Conservation (phyloP, 331 rosid genomes). For the Acacia concinna region DNA sequence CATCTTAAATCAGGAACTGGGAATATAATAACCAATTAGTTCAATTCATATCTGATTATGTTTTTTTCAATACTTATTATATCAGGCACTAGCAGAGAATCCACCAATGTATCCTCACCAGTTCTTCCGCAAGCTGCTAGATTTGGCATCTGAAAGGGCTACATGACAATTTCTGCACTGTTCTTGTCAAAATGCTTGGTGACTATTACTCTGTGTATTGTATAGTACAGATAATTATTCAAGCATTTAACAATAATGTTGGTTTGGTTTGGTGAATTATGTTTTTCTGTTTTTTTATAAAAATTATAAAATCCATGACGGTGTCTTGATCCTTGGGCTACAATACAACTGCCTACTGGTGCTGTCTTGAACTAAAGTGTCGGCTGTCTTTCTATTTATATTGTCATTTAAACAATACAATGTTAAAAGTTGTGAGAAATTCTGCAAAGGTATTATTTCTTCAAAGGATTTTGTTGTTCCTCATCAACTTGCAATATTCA, state of each 20-base stretch:
- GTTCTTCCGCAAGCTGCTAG: constrained; percentile 86
- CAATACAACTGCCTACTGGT: neutral
- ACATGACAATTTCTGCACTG: constrained; percentile 19
- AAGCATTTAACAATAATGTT: neutral
- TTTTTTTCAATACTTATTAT: constrained; percentile 25
- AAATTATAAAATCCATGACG: neutral
- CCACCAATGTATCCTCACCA: constrained; percentile 92
- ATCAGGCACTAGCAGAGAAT: constrained; percentile 85
- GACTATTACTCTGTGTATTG: constrained; percentile 6
- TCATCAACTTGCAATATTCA: neutral
- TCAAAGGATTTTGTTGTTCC: neutral
- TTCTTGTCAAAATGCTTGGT: constrained; percentile 15
- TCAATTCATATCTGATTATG: constrained; percentile 8
- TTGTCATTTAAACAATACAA: neutral
- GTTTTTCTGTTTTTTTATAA: neutral
- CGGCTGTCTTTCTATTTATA: neutral
- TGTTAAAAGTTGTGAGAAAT: neutral
- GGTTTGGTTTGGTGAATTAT: neutral
- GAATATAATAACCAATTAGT: constrained; percentile 1
- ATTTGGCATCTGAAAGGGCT: constrained; percentile 75
- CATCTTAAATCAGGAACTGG: neutral
- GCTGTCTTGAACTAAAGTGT: neutral
- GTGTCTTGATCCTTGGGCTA: neutral
- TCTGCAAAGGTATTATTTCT: too few relatives aligned
- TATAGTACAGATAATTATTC: constrained; percentile 2